These are phyloP conservation scores for Hirschfeldia incana DNA, from an alignment of 345 rosid species.

Conservation along the genomic window DNA sequence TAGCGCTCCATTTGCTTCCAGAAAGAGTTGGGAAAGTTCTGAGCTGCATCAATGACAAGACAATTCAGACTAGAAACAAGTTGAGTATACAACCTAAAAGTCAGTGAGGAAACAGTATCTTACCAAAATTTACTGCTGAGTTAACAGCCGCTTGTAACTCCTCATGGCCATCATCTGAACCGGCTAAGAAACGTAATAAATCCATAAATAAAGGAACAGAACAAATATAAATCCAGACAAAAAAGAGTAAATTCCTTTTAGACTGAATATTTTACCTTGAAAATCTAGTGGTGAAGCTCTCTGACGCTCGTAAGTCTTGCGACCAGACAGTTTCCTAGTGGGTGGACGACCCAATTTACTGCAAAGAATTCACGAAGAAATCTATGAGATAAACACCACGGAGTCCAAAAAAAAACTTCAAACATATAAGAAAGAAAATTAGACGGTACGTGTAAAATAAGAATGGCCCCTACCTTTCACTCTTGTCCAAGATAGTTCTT, in stretches of 20 bases:
- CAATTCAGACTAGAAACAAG: slow-evolving; percentile 28
- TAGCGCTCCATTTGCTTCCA: slow-evolving; percentile 84
- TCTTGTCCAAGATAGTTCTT: slow-evolving; percentile 68
- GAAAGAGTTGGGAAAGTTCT: slow-evolving; percentile 48
- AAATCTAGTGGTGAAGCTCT: slow-evolving; percentile 68
- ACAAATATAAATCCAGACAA: slow-evolving; percentile 5
- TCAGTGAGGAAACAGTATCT: slow-evolving; percentile 19
- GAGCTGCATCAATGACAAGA: slow-evolving; percentile 53
- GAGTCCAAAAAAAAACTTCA: background rate
- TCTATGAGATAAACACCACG: slow-evolving; percentile 21
- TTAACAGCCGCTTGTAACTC: slow-evolving; percentile 83
- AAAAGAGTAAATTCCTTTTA: slow-evolving; percentile 20
- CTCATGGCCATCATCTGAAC: slow-evolving; percentile 78
- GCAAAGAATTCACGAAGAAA: slow-evolving; percentile 43
- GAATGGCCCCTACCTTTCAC: slow-evolving; percentile 63
- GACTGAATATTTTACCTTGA: slow-evolving; percentile 60
- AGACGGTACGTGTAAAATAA: background rate
- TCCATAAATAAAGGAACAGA: slow-evolving; percentile 27
- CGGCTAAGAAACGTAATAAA: slow-evolving; percentile 54
- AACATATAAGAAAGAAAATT: slow-evolving; percentile 7
- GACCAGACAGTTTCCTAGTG: slow-evolving; percentile 85
- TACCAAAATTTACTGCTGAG: slow-evolving; percentile 66
- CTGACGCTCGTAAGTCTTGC: slow-evolving; percentile 76
- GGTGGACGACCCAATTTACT: slow-evolving; percentile 90
- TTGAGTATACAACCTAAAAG: slow-evolving; percentile 25